Evolutionary conservation across 2,329 filamentous ascomycete species (phyloP).

Genomic region (Aspergillus ibericus): DNA sequence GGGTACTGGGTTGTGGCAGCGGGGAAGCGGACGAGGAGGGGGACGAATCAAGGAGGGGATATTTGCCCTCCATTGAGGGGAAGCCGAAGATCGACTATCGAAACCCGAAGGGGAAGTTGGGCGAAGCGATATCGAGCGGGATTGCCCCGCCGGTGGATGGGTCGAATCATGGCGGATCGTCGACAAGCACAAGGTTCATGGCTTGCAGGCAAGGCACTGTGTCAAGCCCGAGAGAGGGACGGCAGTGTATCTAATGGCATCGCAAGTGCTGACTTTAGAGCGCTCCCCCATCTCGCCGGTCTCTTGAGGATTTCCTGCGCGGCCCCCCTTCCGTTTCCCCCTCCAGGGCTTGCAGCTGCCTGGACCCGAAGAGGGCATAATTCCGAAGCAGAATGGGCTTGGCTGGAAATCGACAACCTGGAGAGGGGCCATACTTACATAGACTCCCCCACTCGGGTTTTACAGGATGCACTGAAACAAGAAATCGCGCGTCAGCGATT

Average conservation of each 20-base stretch:
- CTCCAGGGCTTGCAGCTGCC: neutral
- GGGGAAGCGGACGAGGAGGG: neutral
- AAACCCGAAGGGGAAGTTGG: neutral
- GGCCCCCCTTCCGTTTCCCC: neutral
- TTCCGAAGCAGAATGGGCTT: neutral
- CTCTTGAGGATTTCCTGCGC: neutral
- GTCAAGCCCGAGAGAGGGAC: neutral
- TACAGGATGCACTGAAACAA: slow-evolving; percentile 7
- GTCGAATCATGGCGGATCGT: slow-evolving; percentile 12
- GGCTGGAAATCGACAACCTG: slow-evolving; percentile 5
- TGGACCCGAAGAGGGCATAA: neutral
- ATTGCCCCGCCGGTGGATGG: neutral
- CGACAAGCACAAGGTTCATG: slow-evolving; percentile 17
- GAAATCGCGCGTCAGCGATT: slow-evolving; percentile 10
- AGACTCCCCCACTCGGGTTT: slow-evolving; percentile 3
- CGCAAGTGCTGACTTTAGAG: neutral
- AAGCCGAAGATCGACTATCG: neutral
- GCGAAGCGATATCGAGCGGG: slow-evolving; percentile 10
- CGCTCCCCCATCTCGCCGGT: neutral
- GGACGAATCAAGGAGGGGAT: neutral
- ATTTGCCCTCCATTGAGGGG: neutral
- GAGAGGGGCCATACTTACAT: neutral
- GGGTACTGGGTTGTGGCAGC: neutral
- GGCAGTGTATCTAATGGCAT: neutral
- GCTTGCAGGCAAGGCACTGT: slow-evolving; percentile 13